A percentile compares a stretch with the other conserved stretches of the same genome.
Evolutionary conservation across 768 basidiomycete species (phyloP).

Genomic region (Sarcodon aspratus): DNA sequence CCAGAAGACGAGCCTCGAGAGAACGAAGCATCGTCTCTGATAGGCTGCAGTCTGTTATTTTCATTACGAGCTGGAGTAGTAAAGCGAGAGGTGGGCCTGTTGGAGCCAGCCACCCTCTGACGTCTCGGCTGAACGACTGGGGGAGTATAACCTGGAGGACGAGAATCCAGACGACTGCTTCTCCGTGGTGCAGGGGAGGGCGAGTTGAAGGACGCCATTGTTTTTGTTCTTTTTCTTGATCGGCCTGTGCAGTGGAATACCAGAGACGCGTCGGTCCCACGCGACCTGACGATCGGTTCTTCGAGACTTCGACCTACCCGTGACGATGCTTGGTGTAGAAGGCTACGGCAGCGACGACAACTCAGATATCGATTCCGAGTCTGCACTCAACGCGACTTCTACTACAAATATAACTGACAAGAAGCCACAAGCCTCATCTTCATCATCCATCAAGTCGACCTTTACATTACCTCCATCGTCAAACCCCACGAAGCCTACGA

Average conservation of each 20-base stretch:
- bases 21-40: constrained; percentile 29
- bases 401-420: constrained; percentile 3
- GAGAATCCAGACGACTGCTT: constrained; percentile 16
- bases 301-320: neutral
- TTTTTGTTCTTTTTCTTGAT: neutral
- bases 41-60: constrained; percentile 13
- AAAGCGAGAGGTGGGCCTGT: constrained; percentile 27
- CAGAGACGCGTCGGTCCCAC: constrained; percentile 7
- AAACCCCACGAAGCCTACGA: constrained; percentile 29
- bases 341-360: constrained; percentile 70
- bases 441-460: constrained; percentile 18
- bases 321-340: constrained; percentile 61
- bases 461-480: constrained; percentile 19
- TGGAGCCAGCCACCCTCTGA: constrained; percentile 16
- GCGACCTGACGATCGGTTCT: constrained; percentile 9
- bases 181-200: constrained; percentile 50
- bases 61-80: constrained; percentile 26
- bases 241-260: neutral
- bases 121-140: constrained; percentile 11
- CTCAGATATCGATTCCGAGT: constrained; percentile 40
- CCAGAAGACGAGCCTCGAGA: constrained; percentile 18
- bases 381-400: too few relatives aligned
- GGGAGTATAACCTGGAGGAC: constrained; percentile 17
- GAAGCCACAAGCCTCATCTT: constrained; percentile 9
- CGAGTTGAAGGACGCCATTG: constrained; percentile 46